phyloP scores from a whole-genome alignment of 805 yeast species.

The Saccharomycopsis selenospora region DNA sequence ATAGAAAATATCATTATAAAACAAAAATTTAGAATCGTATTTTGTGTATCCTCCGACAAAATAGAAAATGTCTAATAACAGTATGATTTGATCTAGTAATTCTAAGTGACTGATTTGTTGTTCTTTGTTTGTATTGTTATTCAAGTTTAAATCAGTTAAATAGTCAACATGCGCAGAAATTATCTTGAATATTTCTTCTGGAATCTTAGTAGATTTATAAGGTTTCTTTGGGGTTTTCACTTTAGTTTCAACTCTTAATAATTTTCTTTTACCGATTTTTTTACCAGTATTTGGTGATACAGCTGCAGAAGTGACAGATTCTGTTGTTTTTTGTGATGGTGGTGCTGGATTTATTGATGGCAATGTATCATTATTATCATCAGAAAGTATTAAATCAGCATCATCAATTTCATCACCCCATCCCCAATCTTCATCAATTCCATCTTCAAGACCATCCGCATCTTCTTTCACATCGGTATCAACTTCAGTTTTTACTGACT shows the following conservation, averaged over 20 bases:
- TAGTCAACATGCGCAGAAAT: slow-evolving; percentile 5
- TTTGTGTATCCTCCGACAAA: slow-evolving; percentile 19
- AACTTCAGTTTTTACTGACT: no score
- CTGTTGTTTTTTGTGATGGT: no score
- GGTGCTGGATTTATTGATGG: no score
- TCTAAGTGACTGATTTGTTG: slow-evolving; percentile 4
- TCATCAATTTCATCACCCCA: slow-evolving; percentile 5
- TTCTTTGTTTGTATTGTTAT: not conserved
- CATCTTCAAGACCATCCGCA: not conserved
- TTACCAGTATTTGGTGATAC: no score
- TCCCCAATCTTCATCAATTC: slow-evolving; percentile 10
- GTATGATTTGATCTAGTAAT: slow-evolving; percentile 7
- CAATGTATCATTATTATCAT: not conserved
- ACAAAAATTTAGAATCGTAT: slow-evolving; percentile 20
- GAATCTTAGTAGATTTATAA: slow-evolving; percentile 15
- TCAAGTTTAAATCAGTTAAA: slow-evolving; percentile 5
- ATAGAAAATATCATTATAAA: slow-evolving; percentile 19
- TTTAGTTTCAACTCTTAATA: slow-evolving; percentile 2
- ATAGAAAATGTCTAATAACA: slow-evolving; percentile 17
- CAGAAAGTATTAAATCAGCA: not conserved
- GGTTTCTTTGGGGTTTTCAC: not conserved
- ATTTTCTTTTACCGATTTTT: not conserved
- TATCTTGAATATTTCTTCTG: slow-evolving; percentile 14
- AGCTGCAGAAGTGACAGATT: not conserved
- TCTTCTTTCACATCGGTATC: not conserved